Conservation (phyloP, 2,329 filamentous ascomycete species). For the Pseudovirgaria hyperparasitica region DNA sequence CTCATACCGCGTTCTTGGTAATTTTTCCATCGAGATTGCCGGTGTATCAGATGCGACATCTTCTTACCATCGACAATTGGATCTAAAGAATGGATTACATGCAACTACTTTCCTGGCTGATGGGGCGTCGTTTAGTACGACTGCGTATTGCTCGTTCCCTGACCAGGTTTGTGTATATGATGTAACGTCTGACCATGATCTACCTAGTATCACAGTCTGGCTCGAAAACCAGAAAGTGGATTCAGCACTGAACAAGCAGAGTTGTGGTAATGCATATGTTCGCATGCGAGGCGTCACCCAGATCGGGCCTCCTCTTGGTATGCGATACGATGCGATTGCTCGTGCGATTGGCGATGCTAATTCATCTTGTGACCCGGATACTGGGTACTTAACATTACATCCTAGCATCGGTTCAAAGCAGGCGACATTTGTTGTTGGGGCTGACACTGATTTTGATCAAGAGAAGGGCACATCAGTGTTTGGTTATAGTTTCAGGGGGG, state of each 20-base stretch:
- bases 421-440: slow-evolving; percentile 34
- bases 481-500: slow-evolving; percentile 36
- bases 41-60: slow-evolving; percentile 13
- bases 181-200: slow-evolving; percentile 13
- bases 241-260: slow-evolving; percentile 13
- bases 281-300: slow-evolving; percentile 27
- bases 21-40: slow-evolving; percentile 29
- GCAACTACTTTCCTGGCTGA: slow-evolving; percentile 13
- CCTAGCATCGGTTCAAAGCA: too few relatives aligned
- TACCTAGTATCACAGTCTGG: slow-evolving; percentile 30
- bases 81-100: slow-evolving; percentile 31
- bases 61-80: slow-evolving; percentile 30
- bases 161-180: slow-evolving; percentile 29
- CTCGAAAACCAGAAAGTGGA: slow-evolving; percentile 31
- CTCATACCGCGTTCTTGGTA: slow-evolving; percentile 34
- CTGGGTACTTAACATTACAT: slow-evolving; percentile 8
- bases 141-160: slow-evolving; percentile 33
- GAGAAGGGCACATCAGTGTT: slow-evolving; percentile 32
- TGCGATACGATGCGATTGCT: slow-evolving; percentile 31
- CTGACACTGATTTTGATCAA: slow-evolving; percentile 38
- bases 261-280: slow-evolving; percentile 20
- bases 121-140: slow-evolving; percentile 19
- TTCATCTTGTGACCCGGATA: slow-evolving; percentile 5
- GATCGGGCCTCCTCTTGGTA: slow-evolving; percentile 27
- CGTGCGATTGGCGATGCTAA: slow-evolving; percentile 11